Evolutionary conservation across 2,329 filamentous ascomycete genomes (phyloP).

Genomic region (Dactylellina haptotyla): DNA sequence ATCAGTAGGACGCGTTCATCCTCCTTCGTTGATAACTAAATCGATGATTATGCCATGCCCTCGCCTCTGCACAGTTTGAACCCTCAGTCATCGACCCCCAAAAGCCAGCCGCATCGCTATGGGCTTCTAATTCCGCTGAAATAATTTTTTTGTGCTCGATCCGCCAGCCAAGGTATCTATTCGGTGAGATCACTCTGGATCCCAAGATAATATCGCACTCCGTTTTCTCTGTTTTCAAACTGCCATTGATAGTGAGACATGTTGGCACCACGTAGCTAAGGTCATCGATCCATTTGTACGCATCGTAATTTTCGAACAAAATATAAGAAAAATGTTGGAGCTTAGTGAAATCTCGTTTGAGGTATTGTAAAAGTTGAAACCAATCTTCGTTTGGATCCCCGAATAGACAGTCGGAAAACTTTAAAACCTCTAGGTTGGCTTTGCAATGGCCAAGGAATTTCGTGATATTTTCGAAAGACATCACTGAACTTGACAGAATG

Average conservation of each 20-base stretch:
- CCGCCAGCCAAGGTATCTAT: not conserved
- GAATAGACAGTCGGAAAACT: not conserved
- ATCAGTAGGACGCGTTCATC: not conserved
- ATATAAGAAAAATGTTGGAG: not conserved
- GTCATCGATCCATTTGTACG: not conserved
- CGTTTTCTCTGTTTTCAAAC: not conserved
- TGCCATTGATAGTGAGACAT: not conserved
- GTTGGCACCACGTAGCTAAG: not conserved
- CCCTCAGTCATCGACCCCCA: not conserved
- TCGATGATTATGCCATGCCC: not conserved
- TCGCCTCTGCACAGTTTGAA: not conserved
- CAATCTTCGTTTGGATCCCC: not conserved
- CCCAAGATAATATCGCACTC: not conserved
- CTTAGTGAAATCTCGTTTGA: not conserved
- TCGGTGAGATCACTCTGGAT: not conserved
- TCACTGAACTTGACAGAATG: not conserved
- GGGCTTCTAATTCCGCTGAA: not conserved
- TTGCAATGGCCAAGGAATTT: not conserved
- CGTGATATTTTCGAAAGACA: not conserved
- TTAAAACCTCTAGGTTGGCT: not conserved
- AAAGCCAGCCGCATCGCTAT: not conserved
- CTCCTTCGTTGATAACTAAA: not conserved
- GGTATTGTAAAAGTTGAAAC: not conserved
- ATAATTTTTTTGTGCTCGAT: not conserved
- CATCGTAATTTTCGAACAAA: not conserved